Evolutionary conservation across 805 yeast genomes (phyloP).

Genomic region (Yarrowia deformans): DNA sequence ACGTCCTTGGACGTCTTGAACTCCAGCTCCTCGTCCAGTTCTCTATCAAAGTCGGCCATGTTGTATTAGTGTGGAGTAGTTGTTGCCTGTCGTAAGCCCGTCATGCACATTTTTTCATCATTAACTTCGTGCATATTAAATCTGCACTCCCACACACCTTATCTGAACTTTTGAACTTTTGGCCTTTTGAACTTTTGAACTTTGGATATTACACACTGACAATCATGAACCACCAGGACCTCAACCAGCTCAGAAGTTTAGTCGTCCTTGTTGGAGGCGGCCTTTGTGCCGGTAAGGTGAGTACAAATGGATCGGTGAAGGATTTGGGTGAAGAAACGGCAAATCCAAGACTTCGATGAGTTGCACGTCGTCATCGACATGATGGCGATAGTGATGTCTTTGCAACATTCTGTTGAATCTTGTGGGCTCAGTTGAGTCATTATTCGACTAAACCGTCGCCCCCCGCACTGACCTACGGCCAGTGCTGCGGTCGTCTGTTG

Average conservation of each 20-base stretch:
- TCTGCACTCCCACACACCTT: conserved; percentile 28
- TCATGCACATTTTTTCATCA: background rate
- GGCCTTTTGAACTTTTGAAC: too few relatives aligned
- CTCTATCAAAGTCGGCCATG: conserved; percentile 36
- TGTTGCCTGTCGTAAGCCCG: too few relatives aligned
- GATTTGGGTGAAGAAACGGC: background rate
- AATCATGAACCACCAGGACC: conserved; percentile 15
- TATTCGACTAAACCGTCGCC: too few relatives aligned
- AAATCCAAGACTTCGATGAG: too few relatives aligned
- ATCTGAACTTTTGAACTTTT: conserved; percentile 9
- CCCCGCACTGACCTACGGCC: too few relatives aligned
- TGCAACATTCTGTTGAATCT: too few relatives aligned
- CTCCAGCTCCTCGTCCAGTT: conserved; percentile 37
- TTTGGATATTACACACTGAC: background rate
- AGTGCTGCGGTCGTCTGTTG: too few relatives aligned
- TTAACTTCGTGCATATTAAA: conserved; percentile 27
- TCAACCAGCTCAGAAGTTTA: conserved; percentile 38
- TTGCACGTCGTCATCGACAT: too few relatives aligned
- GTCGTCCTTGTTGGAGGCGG: conserved; percentile 68
- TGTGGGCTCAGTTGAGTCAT: too few relatives aligned
- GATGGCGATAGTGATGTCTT: too few relatives aligned
- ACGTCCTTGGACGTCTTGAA: conserved; percentile 73
- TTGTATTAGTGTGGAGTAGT: too few relatives aligned
- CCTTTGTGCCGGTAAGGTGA: conserved; percentile 62
- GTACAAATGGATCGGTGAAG: conserved; percentile 8